Evolutionary conservation across 305 asterid genomes (phyloP).

Genomic region (Plantago coronopus): DNA sequence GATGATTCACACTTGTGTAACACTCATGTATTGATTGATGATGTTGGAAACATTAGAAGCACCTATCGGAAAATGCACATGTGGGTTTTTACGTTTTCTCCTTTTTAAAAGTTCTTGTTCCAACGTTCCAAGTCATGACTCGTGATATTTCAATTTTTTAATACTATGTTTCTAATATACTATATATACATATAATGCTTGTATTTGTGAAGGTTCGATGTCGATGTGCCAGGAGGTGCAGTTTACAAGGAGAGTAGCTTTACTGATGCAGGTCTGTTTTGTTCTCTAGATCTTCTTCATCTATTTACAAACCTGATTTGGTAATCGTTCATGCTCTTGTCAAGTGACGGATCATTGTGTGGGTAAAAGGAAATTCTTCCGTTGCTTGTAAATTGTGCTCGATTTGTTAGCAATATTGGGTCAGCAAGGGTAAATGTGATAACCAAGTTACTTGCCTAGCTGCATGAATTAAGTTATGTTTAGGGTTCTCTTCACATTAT

Average conservation of each 20-base stretch:
- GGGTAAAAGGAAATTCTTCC: no score
- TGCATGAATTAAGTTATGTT: no score
- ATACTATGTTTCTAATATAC: no score
- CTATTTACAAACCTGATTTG: neutral
- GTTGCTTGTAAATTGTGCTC: no score
- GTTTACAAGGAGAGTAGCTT: constrained; percentile 93
- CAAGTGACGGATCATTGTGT: no score
- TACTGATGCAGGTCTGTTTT: constrained; percentile 58
- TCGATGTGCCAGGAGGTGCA: constrained; percentile 93
- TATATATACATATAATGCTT: neutral
- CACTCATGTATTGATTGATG: constrained; percentile 79
- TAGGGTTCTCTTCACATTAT: no score
- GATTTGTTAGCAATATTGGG: no score
- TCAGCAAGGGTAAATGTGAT: no score
- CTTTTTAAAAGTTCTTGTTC: constrained; percentile 2
- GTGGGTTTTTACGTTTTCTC: constrained; percentile 33
- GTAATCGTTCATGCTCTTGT: no score
- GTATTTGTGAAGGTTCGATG: constrained; percentile 51
- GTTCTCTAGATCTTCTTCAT: constrained; percentile 7
- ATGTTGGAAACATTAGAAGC: constrained; percentile 62
- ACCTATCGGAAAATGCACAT: constrained; percentile 77
- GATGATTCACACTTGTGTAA: constrained; percentile 70
- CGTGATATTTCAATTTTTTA: neutral
- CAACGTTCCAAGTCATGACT: neutral
- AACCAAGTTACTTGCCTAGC: no score